Base-by-base conservation (phyloP, 2,329 filamentous ascomycete genomes). In the Didymella sp. region DNA sequence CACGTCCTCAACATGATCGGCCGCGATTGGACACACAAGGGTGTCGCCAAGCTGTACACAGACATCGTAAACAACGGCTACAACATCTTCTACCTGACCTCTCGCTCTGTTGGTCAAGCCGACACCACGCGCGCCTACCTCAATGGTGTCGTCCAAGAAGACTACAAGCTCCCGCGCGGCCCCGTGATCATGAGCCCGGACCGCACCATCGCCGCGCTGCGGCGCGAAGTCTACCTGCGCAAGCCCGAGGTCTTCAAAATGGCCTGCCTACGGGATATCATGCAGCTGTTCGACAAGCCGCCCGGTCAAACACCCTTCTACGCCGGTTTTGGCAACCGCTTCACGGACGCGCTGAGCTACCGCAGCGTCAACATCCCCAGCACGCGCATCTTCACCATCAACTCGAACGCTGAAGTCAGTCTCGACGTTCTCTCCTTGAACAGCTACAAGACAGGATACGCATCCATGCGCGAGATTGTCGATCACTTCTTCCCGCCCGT, bases 231-330 rank as follows among this genome's bases (percentile, higher is more conserved):
- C 6, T 99, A 99, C 73, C 83, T 99, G 24, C 87, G 95, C 50
- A 98, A 99, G 75, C 96, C 95, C 0, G 93, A 99, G 73, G 92
- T 99, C 7, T 99, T 99, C 85, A 99, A 99, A 78, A 99, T 99
- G 96, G 92, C 95, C 2, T 99, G 95, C 61, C 80, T 99, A 19
- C 88, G 95, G 37, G 95, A 99, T 74, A 98, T 99, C 66, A 88
- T 93, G 72, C 91, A 89, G 56, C 83, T 99, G 0, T 99, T 97
- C 71, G 88, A 70, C 67, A 69, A 78, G 69, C 66, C 75, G 52
- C 24, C 86, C 0, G 87, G 89, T 24, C 82, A 86, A 38, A 92
- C 88, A 17, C 94, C 95, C 0, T 99, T 99, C 72, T 98, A 96
- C 70, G 96, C 96, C 11, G 95, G 95, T 0, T 99, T 98, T 71